These are phyloP conservation scores for Elsinoe perseae DNA, from an alignment of 2,329 filamentous ascomycete genomes.

Conservation along the genomic window DNA sequence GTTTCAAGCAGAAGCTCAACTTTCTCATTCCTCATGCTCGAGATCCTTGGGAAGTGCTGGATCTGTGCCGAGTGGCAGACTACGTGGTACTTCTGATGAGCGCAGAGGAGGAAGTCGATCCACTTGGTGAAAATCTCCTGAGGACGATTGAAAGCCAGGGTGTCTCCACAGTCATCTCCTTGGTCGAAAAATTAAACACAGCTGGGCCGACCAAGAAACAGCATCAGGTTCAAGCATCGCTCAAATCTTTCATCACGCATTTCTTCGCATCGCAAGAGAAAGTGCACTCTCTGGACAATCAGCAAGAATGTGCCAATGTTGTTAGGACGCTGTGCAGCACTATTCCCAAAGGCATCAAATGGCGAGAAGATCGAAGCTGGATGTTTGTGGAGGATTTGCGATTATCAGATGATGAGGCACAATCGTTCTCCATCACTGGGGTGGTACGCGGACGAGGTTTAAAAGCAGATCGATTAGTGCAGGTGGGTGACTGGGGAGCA, in stretches of 20 bases:
- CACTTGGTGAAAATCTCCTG: constrained; percentile 74
- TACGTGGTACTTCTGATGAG: constrained; percentile 85
- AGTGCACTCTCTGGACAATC: constrained; percentile 76
- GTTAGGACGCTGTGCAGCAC: constrained; percentile 87
- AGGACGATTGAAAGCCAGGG: constrained; percentile 87
- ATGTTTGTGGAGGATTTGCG: constrained; percentile 78
- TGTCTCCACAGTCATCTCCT: constrained; percentile 81
- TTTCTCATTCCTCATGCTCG: constrained; percentile 68
- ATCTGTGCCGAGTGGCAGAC: constrained; percentile 81
- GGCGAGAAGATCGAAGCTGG: constrained; percentile 94
- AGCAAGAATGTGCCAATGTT: constrained; percentile 84
- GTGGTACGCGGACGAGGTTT: constrained; percentile 77
- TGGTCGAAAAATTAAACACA: constrained; percentile 63
- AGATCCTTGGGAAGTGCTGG: constrained; percentile 68
- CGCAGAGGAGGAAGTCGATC: constrained; percentile 73
- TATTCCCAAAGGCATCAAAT: constrained; percentile 86
- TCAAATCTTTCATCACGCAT: constrained; percentile 88
- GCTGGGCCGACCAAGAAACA: constrained; percentile 74
- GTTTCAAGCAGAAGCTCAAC: constrained; percentile 91
- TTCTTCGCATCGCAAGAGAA: constrained; percentile 92
- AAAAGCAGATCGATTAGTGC: constrained; percentile 82
- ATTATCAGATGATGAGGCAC: constrained; percentile 52
- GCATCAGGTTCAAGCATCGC: constrained; percentile 65
- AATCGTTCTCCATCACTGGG: constrained; percentile 55
- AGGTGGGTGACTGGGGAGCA: constrained; percentile 88